Base-by-base conservation (phyloP, 768 basidiomycete species). In the Lentinus brumalis region DNA sequence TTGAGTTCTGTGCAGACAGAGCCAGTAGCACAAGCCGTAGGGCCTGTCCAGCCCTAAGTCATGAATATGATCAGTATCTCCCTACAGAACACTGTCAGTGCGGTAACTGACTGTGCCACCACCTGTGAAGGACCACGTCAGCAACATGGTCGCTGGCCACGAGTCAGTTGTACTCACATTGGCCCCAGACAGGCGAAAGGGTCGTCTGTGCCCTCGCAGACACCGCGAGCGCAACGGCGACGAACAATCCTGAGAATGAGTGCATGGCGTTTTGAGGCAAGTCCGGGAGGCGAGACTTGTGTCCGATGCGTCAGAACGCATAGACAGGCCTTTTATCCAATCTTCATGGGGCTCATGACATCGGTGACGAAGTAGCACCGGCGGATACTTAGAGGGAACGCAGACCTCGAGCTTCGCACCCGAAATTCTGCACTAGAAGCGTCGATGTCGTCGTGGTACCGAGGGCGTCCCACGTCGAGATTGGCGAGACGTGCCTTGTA, bases 1-100 rank as follows among this genome's bases (percentile, higher is more conserved):
- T 70, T 73, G 47, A 65, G 60, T 8, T 29, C 60, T 5, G 66
- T 66, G 67, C 73, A 74, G 6, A 66, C 68, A 1, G 67, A 62
- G 12, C 71, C 71, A 11, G 73, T 38, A 5, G 59, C 69, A 32
- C 73, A 74, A 12, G 69, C 67, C 2, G 71, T 74, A 14, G 67
- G 58, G 16, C 73, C 73, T 41, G 64, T 66, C 66, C 66, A 73
- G 39, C 63, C 62, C 71, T 72, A 35, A 9, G 15, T 9, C 7
- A 21, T 5, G 0, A 14, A 1, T 9, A 39, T 47, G 26, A 57
- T 30, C 16, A 32, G 26, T 46, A 11, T 14, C 15, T 30, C 12
- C 39, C 38, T 16, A 14, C 5, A 15, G 32, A 31, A 30, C 35
- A 16, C 10, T 1, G 12, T 7, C 4, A 9, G 46, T 53, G 47